Percentiles rank a stretch among this genome's conserved stretches.
Evolutionary conservation across 768 basidiomycete genomes (phyloP).

Genomic region (Pisolithus orientalis): DNA sequence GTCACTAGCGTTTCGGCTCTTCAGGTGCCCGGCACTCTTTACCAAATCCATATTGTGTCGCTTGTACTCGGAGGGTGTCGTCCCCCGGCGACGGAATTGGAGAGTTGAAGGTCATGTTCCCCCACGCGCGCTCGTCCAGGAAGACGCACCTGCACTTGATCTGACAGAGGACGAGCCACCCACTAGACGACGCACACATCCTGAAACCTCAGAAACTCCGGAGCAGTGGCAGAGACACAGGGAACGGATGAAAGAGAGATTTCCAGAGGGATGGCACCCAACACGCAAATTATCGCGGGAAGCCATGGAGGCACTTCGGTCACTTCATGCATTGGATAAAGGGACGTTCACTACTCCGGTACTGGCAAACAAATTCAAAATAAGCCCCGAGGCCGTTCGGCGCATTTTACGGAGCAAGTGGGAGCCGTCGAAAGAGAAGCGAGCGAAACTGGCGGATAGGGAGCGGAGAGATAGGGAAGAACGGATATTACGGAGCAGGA

Average conservation of each 20-base stretch:
- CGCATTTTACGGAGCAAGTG: constrained; percentile 75
- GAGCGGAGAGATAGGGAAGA: constrained; percentile 43
- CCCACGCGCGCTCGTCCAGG: constrained; percentile 24
- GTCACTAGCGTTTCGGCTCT: background rate
- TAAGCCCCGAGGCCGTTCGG: constrained; percentile 76
- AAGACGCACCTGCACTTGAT: constrained; percentile 15
- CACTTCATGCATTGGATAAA: constrained; percentile 59
- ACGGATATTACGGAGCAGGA: constrained; percentile 30
- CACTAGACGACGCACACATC: constrained; percentile 13
- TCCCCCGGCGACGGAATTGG: constrained; percentile 23
- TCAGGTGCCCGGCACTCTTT: constrained; percentile 1
- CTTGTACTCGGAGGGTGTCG: constrained; percentile 18
- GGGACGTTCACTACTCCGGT: constrained; percentile 56
- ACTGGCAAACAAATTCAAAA: constrained; percentile 71
- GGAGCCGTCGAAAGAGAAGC: constrained; percentile 52
- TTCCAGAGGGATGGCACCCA: constrained; percentile 71
- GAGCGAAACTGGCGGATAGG: constrained; percentile 40
- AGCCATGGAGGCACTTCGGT: constrained; percentile 76
- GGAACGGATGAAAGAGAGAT: constrained; percentile 41
- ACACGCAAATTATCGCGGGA: constrained; percentile 75
- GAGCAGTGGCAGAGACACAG: constrained; percentile 47
- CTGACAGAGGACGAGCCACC: constrained; percentile 28
- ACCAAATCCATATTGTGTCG: constrained; percentile 12
- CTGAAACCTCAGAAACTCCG: constrained; percentile 29
- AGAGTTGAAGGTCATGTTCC: constrained; percentile 25